Evolutionary conservation across 2,329 filamentous ascomycete species (phyloP).

Genomic region (Paecilomyces dactylethromorphus): DNA sequence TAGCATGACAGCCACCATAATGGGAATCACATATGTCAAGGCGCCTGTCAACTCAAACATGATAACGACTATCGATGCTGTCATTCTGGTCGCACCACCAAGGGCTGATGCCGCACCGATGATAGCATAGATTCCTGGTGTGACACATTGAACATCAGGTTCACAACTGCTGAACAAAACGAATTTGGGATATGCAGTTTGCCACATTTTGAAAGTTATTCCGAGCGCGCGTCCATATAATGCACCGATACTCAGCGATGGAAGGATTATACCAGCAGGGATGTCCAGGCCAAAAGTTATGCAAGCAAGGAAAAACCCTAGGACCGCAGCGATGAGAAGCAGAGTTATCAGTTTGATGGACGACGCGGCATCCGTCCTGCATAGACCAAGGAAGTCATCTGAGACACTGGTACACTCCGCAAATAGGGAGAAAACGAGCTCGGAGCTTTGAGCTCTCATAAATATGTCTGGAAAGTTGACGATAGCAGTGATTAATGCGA

Average conservation of each 20-base stretch:
- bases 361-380: constrained; percentile 77
- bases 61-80: constrained; percentile 96
- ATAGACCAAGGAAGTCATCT: constrained; percentile 85
- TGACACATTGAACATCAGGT: constrained; percentile 80
- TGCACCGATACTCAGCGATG: constrained; percentile 92
- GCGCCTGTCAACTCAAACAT: constrained; percentile 98
- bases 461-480: constrained; percentile 96
- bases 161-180: constrained; percentile 75
- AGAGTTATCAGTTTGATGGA: constrained; percentile 77
- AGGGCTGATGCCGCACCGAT: constrained; percentile 93
- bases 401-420: constrained; percentile 76
- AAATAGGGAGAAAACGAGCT: constrained; percentile 87
- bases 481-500: constrained; percentile 75
- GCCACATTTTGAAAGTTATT: constrained; percentile 83
- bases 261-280: constrained; percentile 89
- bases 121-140: constrained; percentile 92
- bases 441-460: constrained; percentile 86
- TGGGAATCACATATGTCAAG: constrained; percentile 90
- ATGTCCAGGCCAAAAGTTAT: constrained; percentile 92
- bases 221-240: constrained; percentile 84
- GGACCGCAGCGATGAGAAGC: constrained; percentile 70
- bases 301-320: constrained; percentile 78
- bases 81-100: constrained; percentile 90
- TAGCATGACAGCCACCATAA: constrained; percentile 98
- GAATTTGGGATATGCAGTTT: constrained; percentile 68